Percentiles rank a stretch among this genome's conserved stretches.
These are phyloP conservation scores for Pseudoneurospora amorphoporcata DNA, from an alignment of 495 filamentous ascomycete genomes.

Conservation along the genomic window DNA sequence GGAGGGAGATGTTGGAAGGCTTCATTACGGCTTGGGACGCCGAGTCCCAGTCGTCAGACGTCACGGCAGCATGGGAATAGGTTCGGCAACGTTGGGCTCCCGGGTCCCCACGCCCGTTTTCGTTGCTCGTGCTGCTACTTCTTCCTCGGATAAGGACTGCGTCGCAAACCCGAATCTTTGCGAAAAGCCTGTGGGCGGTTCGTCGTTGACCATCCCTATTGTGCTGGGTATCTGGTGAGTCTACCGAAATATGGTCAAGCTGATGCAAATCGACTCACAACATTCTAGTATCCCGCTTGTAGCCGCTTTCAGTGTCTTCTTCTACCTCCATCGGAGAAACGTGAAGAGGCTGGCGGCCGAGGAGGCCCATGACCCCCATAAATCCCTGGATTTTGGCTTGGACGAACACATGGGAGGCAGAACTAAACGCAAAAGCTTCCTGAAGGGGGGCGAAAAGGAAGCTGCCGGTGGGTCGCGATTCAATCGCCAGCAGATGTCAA, in stretches of 20 bases:
- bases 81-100: conserved; percentile 7
- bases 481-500: conserved; percentile 67
- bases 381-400: conserved; percentile 88
- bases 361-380: conserved; percentile 80
- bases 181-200: conserved; percentile 46
- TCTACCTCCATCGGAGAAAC: conserved; percentile 70
- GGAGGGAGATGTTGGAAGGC: conserved; percentile 15
- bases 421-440: conserved; percentile 36
- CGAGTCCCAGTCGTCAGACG: conserved; percentile 12
- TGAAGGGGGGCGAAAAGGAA: conserved; percentile 40
- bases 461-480: conserved; percentile 34
- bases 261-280: conserved; percentile 20
- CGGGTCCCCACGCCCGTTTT: conserved; percentile 12
- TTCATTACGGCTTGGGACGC: conserved; percentile 17
- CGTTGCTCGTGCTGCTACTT: conserved; percentile 6
- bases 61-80: conserved; percentile 1
- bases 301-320: conserved; percentile 52
- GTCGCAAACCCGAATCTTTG: conserved; percentile 26
- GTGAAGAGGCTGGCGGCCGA: conserved; percentile 62
- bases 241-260: neutral
- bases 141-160: conserved; percentile 9
- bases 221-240: conserved; percentile 76
- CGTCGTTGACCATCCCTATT: conserved; percentile 60
- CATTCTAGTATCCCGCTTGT: conserved; percentile 61
- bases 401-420: conserved; percentile 33